Conservation (phyloP, 2,329 filamentous ascomycete species). For the Dendrostoma leiphaemia region DNA sequence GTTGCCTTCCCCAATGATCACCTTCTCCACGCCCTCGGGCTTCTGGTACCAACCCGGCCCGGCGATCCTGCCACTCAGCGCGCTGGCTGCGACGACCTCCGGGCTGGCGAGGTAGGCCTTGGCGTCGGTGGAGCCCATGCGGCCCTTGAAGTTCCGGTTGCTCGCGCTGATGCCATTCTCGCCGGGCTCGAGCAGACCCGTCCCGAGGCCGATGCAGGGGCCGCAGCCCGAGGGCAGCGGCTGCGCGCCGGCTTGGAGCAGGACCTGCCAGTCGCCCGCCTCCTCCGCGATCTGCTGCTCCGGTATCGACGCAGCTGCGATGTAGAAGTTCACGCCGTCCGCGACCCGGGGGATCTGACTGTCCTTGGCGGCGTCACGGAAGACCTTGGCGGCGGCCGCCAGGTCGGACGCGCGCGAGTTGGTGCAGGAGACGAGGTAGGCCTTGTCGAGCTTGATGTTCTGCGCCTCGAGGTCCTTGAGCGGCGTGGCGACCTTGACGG, state of each 20-base stretch:
- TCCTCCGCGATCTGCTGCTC: constrained; percentile 80
- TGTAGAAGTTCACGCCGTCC: constrained; percentile 78
- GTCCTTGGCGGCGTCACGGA: constrained; percentile 65
- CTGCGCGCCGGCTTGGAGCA: constrained; percentile 72
- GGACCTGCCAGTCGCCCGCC: constrained; percentile 78
- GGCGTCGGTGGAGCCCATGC: constrained; percentile 79
- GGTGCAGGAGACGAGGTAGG: constrained; percentile 97
- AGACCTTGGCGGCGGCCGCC: constrained; percentile 77
- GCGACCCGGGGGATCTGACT: constrained; percentile 69
- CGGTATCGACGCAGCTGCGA: constrained; percentile 77
- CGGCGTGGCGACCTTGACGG: constrained; percentile 82
- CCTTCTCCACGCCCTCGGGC: constrained; percentile 66
- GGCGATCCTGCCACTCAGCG: constrained; percentile 66
- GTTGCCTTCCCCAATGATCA: constrained; percentile 69
- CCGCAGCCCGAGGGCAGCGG: constrained; percentile 71
- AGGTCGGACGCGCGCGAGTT: constrained; percentile 82
- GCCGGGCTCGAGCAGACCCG: constrained; percentile 75
- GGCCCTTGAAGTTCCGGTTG: constrained; percentile 89
- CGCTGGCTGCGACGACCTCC: constrained; percentile 89
- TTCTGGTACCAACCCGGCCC: constrained; percentile 74
- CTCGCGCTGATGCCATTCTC: constrained; percentile 81
- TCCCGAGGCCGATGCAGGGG: constrained; percentile 79
- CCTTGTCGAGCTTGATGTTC: constrained; percentile 78
- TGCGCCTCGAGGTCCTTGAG: constrained; percentile 69
- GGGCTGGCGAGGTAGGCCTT: constrained; percentile 86